Conservation (phyloP, 2,329 filamentous ascomycete species). For the Trichoderma sp. region DNA sequence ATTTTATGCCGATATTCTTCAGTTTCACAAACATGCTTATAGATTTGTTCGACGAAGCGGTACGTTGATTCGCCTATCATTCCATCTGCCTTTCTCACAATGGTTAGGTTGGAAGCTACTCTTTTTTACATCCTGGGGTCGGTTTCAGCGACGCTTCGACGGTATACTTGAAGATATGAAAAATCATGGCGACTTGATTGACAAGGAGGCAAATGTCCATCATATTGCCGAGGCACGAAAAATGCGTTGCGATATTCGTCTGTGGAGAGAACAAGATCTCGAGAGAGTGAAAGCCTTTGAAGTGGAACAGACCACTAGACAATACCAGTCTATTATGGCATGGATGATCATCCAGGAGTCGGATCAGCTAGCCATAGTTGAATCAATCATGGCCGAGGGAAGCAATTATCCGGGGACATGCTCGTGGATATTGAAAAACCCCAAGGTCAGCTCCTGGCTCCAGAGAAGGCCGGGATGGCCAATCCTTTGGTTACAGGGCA, state of each 20-base stretch:
- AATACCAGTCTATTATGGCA: not conserved
- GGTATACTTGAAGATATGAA: not conserved
- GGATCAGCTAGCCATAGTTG: not conserved
- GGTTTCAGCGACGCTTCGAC: not conserved
- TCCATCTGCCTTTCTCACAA: not conserved
- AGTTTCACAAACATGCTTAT: constrained; percentile 51
- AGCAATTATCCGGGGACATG: not conserved
- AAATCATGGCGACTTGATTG: not conserved
- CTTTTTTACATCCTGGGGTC: not conserved
- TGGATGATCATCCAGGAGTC: not conserved
- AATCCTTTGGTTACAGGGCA: not conserved
- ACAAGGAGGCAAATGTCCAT: not conserved
- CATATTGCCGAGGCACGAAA: not conserved
- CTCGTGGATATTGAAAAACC: not conserved
- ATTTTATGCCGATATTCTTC: constrained; percentile 51
- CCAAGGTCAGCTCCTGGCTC: not conserved
- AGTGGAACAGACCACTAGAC: not conserved
- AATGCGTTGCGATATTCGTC: constrained; percentile 30
- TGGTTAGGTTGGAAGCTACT: not conserved
- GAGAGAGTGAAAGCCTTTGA: constrained; percentile 28
- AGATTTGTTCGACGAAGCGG: constrained; percentile 41
- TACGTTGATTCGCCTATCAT: not conserved
- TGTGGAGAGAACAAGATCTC: constrained; percentile 52
- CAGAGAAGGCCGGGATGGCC: not conserved
- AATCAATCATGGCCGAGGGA: not conserved